A percentile compares a stretch with the other conserved stretches of the same genome.
Conservation (phyloP, 306 rosid genomes). For the Cicer chorassanicum region DNA sequence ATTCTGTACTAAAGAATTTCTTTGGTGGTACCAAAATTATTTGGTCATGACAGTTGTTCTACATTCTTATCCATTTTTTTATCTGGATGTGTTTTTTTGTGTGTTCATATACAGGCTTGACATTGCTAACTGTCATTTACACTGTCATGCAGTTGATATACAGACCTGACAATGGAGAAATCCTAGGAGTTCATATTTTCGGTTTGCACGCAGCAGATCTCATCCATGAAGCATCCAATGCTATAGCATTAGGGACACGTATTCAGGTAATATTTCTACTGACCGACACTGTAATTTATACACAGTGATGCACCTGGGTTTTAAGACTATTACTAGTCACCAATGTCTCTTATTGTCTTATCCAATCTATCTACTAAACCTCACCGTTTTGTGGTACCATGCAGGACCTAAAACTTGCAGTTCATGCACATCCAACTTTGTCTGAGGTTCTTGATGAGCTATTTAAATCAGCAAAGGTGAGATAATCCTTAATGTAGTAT, state of each 20-base stretch:
- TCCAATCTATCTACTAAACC: conserved; percentile 18
- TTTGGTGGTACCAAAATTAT: conserved; percentile 12
- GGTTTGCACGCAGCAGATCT: conserved; percentile 99
- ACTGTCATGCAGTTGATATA: conserved; percentile 79
- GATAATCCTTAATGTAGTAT: conserved; percentile 41
- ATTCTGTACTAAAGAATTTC: not conserved
- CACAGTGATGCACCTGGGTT: not conserved
- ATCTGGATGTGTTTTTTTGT: conserved; percentile 23
- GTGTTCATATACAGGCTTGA: conserved; percentile 18
- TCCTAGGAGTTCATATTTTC: conserved; percentile 93
- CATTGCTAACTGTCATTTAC: conserved; percentile 40
- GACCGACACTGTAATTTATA: not conserved
- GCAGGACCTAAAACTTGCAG: conserved; percentile 86
- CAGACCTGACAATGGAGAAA: conserved; percentile 98
- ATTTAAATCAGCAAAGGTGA: conserved; percentile 94
- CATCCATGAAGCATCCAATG: conserved; percentile 97
- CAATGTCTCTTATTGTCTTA: not conserved
- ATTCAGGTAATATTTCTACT: conserved; percentile 65
- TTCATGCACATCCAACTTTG: conserved; percentile 97
- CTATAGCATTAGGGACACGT: conserved; percentile 86
- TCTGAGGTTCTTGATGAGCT: conserved; percentile 96
- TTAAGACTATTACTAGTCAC: conserved; percentile 16
- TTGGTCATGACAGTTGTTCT: conserved; percentile 17
- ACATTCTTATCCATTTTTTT: conserved; percentile 13
- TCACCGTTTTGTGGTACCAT: conserved; percentile 37